Percentiles rank a stretch among this genome's conserved stretches.
phyloP scores from a whole-genome alignment of 305 asterid species.

The Euphrasia arctica region DNA sequence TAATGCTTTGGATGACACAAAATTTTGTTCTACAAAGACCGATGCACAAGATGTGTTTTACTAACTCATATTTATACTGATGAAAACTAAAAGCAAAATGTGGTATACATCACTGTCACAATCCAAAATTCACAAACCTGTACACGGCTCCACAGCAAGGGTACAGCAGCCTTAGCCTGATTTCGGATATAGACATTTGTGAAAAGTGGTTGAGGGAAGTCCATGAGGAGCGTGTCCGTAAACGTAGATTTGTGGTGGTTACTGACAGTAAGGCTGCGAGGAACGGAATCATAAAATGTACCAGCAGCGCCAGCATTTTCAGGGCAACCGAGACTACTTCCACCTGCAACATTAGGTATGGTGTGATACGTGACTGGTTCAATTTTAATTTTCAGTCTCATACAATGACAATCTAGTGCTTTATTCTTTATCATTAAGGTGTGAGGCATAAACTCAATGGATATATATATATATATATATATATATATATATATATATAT shows the following conservation, averaged over 20 bases:
- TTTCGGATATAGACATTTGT: slow-evolving; percentile 82
- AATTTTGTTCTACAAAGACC: slow-evolving; percentile 17
- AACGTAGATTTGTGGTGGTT: slow-evolving; percentile 72
- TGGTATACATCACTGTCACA: slow-evolving; percentile 15
- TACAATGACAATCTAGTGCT: slow-evolving; percentile 20
- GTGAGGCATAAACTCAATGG: slow-evolving; percentile 10
- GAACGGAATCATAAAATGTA: slow-evolving; percentile 88
- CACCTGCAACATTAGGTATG: slow-evolving; percentile 58
- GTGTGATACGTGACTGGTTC: slow-evolving; percentile 26
- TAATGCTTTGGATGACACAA: slow-evolving; percentile 14
- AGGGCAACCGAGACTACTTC: slow-evolving; percentile 88
- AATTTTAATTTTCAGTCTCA: slow-evolving; percentile 17
- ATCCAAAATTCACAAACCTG: slow-evolving; percentile 55
- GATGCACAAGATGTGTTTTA: slow-evolving; percentile 9
- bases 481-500: too few relatives aligned
- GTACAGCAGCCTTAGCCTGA: slow-evolving; percentile 92
- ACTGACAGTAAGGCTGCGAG: slow-evolving; percentile 92
- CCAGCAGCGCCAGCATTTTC: slow-evolving; percentile 99
- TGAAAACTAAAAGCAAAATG: neutral
- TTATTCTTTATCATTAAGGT: neutral
- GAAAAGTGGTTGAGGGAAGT: slow-evolving; percentile 89
- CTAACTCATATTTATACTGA: slow-evolving; percentile 5
- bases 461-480: neutral
- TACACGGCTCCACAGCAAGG: slow-evolving; percentile 99
- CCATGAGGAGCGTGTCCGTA: slow-evolving; percentile 94